Evolutionary conservation across 495 filamentous ascomycete species (phyloP).

Genomic region (Penicillium roqueforti): DNA sequence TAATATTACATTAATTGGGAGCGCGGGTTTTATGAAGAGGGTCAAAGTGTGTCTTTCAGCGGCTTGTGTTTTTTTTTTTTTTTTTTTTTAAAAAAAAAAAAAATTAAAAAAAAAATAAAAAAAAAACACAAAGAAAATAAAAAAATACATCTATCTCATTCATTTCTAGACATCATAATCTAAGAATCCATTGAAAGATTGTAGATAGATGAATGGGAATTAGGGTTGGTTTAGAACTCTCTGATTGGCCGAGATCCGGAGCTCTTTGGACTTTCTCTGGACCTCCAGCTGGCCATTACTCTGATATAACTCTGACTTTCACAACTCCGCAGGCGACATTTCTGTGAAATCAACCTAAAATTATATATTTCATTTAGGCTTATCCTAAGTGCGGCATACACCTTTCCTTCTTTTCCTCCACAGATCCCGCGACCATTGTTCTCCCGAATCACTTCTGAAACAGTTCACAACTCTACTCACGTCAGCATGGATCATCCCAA

Average conservation of each 20-base stretch:
- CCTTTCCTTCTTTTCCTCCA: neutral
- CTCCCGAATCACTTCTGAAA: neutral
- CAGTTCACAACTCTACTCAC: neutral
- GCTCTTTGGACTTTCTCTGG: conserved; percentile 1
- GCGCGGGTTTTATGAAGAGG: conserved; percentile 6
- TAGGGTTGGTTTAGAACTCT: neutral
- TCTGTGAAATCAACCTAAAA: neutral
- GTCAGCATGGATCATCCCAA: conserved; percentile 2
- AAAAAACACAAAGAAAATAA: too few relatives aligned
- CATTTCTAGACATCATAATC: neutral
- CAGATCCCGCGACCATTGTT: neutral
- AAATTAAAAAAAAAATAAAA: too few relatives aligned
- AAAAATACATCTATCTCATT: neutral
- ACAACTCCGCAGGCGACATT: neutral
- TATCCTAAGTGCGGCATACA: neutral
- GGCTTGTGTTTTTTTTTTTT: too few relatives aligned
- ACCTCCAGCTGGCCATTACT: neutral
- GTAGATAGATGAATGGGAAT: neutral
- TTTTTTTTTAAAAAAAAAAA: too few relatives aligned
- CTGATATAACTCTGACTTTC: conserved; percentile 1
- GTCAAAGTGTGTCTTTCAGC: conserved; percentile 6
- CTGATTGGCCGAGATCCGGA: conserved; percentile 7
- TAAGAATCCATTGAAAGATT: neutral
- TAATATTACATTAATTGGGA: conserved; percentile 9
- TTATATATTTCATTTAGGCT: neutral